Percentiles rank a stretch among this genome's conserved stretches.
These are phyloP conservation scores for Rhizopogon roseolus DNA, from an alignment of 768 basidiomycete genomes.

Conservation along the genomic window DNA sequence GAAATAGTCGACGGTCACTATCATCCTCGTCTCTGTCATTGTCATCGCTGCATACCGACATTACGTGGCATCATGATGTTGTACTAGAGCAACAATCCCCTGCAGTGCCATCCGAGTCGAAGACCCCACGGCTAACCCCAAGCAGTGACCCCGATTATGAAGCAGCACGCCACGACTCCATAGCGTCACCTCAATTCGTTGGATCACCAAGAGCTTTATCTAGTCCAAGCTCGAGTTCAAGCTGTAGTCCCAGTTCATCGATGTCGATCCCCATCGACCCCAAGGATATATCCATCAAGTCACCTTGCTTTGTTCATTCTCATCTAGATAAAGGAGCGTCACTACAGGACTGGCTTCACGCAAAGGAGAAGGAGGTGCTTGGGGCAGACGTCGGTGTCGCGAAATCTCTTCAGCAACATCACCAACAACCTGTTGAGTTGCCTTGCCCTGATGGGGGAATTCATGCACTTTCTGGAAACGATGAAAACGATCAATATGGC, in stretches of 20 bases:
- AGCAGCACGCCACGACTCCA: conserved; percentile 10
- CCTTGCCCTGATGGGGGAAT: conserved; percentile 11
- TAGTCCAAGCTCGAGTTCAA: conserved; percentile 22
- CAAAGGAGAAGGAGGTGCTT: conserved; percentile 21
- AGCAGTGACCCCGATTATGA: background rate
- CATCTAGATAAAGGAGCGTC: conserved; percentile 81
- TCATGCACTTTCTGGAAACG: conserved; percentile 17
- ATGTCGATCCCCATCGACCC: conserved; percentile 23
- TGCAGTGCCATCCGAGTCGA: conserved; percentile 4
- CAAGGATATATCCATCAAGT: conserved; percentile 30
- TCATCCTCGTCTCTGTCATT: conserved; percentile 9
- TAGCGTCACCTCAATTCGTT: conserved; percentile 12
- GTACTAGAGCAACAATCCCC: conserved; percentile 30
- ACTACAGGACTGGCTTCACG: conserved; percentile 68
- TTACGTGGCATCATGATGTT: conserved; percentile 31
- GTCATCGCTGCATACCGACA: conserved; percentile 26
- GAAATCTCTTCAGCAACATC: conserved; percentile 37
- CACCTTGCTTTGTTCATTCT: conserved; percentile 92
- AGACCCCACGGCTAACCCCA: conserved; percentile 10
- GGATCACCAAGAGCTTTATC: conserved; percentile 10
- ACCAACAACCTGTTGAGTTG: conserved; percentile 14
- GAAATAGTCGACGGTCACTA: conserved; percentile 26
- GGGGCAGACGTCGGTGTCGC: conserved; percentile 44
- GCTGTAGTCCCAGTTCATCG: conserved; percentile 14
- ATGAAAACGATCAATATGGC: conserved; percentile 65